Evolutionary conservation across 164 flowering plant genomes (phyloP).

Genomic region (Stephania japonica): DNA sequence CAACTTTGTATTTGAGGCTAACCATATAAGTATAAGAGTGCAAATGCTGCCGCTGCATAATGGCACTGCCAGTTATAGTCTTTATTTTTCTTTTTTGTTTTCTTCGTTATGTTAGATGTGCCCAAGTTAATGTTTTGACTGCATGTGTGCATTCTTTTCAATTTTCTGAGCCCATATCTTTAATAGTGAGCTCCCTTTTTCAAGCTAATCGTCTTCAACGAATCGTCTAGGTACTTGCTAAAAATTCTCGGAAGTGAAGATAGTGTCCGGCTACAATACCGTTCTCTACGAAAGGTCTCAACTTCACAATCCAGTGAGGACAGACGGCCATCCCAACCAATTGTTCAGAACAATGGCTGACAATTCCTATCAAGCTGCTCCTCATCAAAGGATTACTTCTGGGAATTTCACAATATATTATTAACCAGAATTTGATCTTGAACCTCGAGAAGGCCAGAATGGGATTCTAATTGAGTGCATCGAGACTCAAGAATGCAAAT

Average conservation of each 20-base stretch:
- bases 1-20: no score
- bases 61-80: background rate
- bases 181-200: background rate
- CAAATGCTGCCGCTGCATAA: background rate
- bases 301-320: constrained; percentile 37
- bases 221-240: constrained; percentile 65
- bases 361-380: no score
- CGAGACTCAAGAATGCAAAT: background rate
- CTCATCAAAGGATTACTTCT: background rate
- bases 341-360: constrained; percentile 30
- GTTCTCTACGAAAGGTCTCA: constrained; percentile 60
- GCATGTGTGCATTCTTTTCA: background rate
- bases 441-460: background rate
- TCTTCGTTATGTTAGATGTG: background rate
- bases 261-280: constrained; percentile 81
- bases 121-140: background rate
- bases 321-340: constrained; percentile 33
- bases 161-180: background rate
- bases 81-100: background rate
- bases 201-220: background rate
- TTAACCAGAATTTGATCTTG: background rate
- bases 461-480: background rate
- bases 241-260: constrained; percentile 79
- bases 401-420: background rate
- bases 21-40: no score